Evolutionary conservation across 306 rosid species (phyloP).

Genomic region (Lithocarpus polystachyus): DNA sequence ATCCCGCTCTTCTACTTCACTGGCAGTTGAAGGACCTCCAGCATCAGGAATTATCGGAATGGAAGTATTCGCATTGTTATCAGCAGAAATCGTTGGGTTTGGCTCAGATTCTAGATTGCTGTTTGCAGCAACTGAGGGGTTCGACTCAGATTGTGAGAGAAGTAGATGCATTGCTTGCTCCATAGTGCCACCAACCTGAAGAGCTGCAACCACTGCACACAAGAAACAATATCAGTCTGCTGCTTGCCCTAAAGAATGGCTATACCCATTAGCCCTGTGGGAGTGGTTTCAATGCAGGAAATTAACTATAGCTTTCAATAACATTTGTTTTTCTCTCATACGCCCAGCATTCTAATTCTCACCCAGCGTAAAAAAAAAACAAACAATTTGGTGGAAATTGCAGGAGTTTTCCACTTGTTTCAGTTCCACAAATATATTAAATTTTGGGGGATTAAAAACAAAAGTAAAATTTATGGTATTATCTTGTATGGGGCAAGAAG

Average conservation of each 20-base stretch:
- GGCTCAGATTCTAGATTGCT: conserved; percentile 19
- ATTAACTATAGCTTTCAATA: background rate
- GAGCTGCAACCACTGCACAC: conserved; percentile 61
- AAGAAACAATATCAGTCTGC: conserved; percentile 19
- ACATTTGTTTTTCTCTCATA: too few relatives aligned
- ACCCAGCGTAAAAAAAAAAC: too few relatives aligned
- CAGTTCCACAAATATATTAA: background rate
- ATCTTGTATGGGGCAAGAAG: background rate
- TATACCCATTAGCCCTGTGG: background rate
- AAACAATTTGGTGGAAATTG: background rate
- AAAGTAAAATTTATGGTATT: background rate
- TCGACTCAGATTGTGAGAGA: conserved; percentile 32
- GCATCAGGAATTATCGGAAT: background rate
- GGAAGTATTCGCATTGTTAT: conserved; percentile 32
- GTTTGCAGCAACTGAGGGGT: conserved; percentile 8
- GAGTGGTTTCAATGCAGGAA: background rate
- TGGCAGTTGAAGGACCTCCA: conserved; percentile 30
- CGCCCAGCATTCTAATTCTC: too few relatives aligned
- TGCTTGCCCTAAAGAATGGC: background rate
- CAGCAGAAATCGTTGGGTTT: conserved; percentile 15
- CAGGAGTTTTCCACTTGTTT: background rate
- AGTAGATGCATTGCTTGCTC: conserved; percentile 48
- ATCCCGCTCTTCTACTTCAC: conserved; percentile 35
- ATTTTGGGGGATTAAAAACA: background rate
- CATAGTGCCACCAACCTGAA: conserved; percentile 43